Conservation (phyloP, 306 rosid species). For the Pyrus betulifolia region DNA sequence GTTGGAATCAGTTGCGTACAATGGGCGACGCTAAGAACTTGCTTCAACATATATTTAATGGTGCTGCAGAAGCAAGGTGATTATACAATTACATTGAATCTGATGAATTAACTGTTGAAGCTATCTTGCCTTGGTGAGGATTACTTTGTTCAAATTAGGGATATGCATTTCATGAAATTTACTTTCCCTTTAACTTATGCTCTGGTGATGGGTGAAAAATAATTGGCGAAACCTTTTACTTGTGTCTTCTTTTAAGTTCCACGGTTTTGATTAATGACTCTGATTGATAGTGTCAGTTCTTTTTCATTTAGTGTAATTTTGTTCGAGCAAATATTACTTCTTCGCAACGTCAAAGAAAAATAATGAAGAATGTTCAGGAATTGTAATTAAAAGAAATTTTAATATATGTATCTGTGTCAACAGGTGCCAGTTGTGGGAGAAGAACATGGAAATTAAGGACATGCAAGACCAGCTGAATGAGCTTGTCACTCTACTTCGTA, state of each 20-base stretch:
- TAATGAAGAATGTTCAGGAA: not conserved
- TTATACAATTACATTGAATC: constrained; percentile 13
- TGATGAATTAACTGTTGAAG: not conserved
- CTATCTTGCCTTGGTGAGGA: not conserved
- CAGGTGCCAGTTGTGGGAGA: constrained; percentile 74
- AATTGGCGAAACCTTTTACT: no score
- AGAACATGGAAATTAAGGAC: constrained; percentile 60
- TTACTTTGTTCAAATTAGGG: not conserved
- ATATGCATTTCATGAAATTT: not conserved
- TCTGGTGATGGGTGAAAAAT: no score
- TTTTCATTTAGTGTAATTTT: not conserved
- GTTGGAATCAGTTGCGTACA: constrained; percentile 75
- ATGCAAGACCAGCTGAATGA: constrained; percentile 65
- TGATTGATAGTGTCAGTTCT: no score
- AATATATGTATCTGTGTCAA: constrained; percentile 19
- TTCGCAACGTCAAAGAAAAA: not conserved
- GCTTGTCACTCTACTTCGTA: constrained; percentile 42
- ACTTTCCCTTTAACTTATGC: no score
- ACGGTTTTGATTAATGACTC: no score
- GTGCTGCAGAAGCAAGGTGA: constrained; percentile 64
- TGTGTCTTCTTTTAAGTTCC: no score
- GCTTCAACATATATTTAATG: constrained; percentile 57
- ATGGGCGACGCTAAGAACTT: constrained; percentile 72
- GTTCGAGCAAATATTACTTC: not conserved
- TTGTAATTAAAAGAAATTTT: not conserved